Percentiles rank a stretch among this genome's conserved stretches.
Evolutionary conservation across 148 eudicot species (phyloP).

Genomic region (Pharnaceum exiguum): DNA sequence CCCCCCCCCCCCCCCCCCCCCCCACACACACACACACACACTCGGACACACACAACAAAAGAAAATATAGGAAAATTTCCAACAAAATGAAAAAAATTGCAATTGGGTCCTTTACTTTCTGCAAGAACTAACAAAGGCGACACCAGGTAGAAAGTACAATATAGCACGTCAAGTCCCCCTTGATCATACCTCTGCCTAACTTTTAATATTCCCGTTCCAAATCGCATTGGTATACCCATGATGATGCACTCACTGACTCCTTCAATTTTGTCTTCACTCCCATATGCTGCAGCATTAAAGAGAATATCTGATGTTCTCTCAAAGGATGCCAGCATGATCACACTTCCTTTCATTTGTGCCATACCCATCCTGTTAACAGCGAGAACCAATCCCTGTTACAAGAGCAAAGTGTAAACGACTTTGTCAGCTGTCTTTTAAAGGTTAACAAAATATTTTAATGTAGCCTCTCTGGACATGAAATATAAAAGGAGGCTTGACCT

Average conservation of each 20-base stretch:
- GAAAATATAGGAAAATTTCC: no score
- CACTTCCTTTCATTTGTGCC: slow-evolving; percentile 89
- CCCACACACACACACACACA: no score
- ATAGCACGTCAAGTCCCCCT: no score
- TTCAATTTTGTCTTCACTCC: slow-evolving; percentile 77
- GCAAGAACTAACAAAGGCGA: no score
- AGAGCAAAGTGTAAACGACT: not conserved
- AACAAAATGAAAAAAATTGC: no score
- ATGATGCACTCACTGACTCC: slow-evolving; percentile 94
- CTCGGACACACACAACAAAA: no score
- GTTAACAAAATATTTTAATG: not conserved
- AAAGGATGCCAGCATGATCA: slow-evolving; percentile 92
- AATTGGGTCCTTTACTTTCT: no score
- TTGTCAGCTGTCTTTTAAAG: not conserved
- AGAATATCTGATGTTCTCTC: slow-evolving; percentile 94
- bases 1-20: no score
- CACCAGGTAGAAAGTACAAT: no score
- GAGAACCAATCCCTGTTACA: slow-evolving; percentile 72
- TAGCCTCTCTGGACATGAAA: not conserved
- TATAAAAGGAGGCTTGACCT: slow-evolving; percentile 34
- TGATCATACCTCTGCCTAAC: slow-evolving; percentile 66
- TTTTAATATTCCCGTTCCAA: slow-evolving; percentile 87
- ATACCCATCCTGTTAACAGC: slow-evolving; percentile 81
- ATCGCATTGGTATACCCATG: slow-evolving; percentile 81
- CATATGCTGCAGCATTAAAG: slow-evolving; percentile 73